Base-by-base conservation (phyloP, 2,329 filamentous ascomycete species). In the Diatrype stigma region DNA sequence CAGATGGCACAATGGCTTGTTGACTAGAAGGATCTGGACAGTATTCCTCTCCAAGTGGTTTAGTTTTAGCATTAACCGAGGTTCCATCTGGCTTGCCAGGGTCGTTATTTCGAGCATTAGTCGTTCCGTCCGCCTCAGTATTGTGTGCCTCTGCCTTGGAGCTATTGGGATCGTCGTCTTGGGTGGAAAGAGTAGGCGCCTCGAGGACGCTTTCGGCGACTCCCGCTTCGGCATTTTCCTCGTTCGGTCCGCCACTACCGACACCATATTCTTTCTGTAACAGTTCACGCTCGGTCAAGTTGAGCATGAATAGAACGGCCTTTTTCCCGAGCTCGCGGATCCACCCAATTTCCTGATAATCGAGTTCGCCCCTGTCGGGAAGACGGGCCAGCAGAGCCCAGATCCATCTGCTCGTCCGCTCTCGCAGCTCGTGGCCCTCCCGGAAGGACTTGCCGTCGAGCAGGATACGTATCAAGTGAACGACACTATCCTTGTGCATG, bases 371-470 rank as follows among this genome's bases (percentile, higher is more conserved):
- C 10, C 82, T 73, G 34, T 89, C 87, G 1, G 88, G 85, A 52
- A 93, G 77, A 51, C 84, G 80, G 2, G 88, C 90, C 42, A 96
- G 74, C 51, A 96, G 69, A 0, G 87, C 85, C 92, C 91, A 96
- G 3, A 89, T 74, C 93, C 93, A 97, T 16, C 84, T 79, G 53
- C 90, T 91, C 4, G 89, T 84, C 45, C 85, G 80, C 60, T 81
- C 79, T 23, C 82, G 75, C 28, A 90, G 73, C 28, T 78, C 76
- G 21, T 75, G 70, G n/a, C 79, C 80, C 46, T 78, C 79, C 44
- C 77, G 79, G 48, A 87, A 77, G 47, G 87, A 82, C 53, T 82
- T 82, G 48, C 82, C 82, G 17, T 78, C 76, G 26, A 87, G 73
- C n/a, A 89, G 71, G 48, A 92, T 74, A 23, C 81, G 78, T 37